phyloP scores from a whole-genome alignment of 495 filamentous ascomycete species.

The Aspergillus incahuasiensis region DNA sequence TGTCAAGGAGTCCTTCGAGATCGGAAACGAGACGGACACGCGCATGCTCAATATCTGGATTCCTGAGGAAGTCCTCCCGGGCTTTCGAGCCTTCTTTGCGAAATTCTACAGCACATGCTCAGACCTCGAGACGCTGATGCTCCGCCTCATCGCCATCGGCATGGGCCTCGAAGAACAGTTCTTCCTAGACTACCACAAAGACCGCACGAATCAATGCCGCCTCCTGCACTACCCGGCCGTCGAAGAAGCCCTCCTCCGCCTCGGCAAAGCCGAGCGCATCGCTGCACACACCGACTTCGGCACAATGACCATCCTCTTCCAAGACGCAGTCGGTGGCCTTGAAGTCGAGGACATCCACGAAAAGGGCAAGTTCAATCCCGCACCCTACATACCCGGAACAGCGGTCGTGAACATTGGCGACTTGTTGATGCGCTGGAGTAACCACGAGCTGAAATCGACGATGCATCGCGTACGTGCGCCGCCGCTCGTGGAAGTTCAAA shows the following conservation, averaged over 20 bases:
- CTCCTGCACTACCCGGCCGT: slow-evolving; percentile 7
- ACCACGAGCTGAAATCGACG: background rate
- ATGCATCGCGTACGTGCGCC: slow-evolving; percentile 4
- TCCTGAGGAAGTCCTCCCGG: background rate
- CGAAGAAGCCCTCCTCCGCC: background rate
- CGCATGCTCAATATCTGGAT: slow-evolving; percentile 3
- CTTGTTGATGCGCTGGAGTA: slow-evolving; percentile 4
- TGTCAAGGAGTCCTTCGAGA: slow-evolving; percentile 4
- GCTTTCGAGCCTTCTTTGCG: background rate
- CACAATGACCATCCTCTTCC: slow-evolving; percentile 46
- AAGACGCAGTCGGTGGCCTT: slow-evolving; percentile 42
- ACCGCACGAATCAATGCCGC: slow-evolving; percentile 2
- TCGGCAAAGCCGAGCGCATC: background rate
- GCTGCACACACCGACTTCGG: slow-evolving; percentile 44
- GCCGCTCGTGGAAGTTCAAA: background rate
- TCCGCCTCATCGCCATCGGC: background rate
- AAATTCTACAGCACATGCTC: background rate
- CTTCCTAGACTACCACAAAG: background rate
- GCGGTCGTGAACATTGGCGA: slow-evolving; percentile 6
- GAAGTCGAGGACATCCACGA: slow-evolving; percentile 34
- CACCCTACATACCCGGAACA: background rate
- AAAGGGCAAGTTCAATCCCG: background rate
- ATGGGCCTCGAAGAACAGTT: background rate
- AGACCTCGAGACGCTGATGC: background rate
- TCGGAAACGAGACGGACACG: background rate